Evolutionary conservation across 1,284 basidiomycete genomes (phyloP).

Genomic region (Trichosporon coremiiforme): DNA sequence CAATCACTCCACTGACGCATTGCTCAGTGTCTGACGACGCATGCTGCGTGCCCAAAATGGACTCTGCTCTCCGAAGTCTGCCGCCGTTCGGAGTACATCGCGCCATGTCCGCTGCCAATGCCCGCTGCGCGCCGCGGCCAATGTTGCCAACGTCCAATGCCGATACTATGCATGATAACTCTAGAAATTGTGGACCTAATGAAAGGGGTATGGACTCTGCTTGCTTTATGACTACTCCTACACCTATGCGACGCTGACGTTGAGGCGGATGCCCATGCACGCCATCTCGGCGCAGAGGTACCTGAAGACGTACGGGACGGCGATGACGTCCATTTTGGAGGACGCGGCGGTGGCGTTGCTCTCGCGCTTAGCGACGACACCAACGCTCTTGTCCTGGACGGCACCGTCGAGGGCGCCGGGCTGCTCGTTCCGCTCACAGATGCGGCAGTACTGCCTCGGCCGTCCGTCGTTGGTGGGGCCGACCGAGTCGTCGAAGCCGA

Average conservation of each 20-base stretch:
- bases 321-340: conserved; percentile 86
- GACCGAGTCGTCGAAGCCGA: conserved; percentile 84
- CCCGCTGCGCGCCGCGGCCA: neutral
- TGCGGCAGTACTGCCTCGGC: conserved; percentile 77
- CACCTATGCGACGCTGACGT: conserved; percentile 45
- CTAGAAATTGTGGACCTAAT: conserved; percentile 11
- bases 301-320: conserved; percentile 70
- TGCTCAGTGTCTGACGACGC: neutral
- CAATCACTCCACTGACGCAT: too few relatives aligned
- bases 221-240: neutral
- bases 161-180: conserved; percentile 18
- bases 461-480: conserved; percentile 60
- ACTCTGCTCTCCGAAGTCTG: neutral
- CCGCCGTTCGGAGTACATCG: too few relatives aligned
- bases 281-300: conserved; percentile 63
- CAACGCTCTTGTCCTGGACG: conserved; percentile 25
- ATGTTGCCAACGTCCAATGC: neutral
- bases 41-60: neutral
- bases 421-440: conserved; percentile 70
- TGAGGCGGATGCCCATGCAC: conserved; percentile 62
- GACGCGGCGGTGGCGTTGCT: conserved; percentile 25
- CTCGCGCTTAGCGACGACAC: conserved; percentile 56
- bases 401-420: conserved; percentile 28
- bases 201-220: neutral
- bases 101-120: neutral